These are phyloP conservation scores for Boletus rubroflammeus DNA, from an alignment of 768 basidiomycete genomes.

Conservation along the genomic window DNA sequence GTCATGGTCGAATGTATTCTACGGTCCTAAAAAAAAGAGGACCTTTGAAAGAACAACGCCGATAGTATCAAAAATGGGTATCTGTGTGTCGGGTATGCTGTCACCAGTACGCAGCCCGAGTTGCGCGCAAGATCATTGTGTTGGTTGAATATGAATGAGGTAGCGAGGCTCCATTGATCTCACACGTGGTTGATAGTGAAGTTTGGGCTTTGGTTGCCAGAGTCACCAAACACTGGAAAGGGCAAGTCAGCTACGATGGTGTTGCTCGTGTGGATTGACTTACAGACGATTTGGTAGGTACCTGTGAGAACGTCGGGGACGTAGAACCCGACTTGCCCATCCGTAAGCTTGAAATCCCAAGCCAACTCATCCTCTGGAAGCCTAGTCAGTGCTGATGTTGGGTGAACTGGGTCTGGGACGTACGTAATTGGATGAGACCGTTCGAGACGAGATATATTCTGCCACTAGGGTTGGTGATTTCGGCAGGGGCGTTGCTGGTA, in stretches of 20 bases:
- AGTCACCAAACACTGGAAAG: slow-evolving; percentile 17
- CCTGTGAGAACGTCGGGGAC: slow-evolving; percentile 32
- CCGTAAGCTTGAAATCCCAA: slow-evolving; percentile 26
- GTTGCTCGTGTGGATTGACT: slow-evolving; percentile 3
- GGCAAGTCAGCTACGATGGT: slow-evolving; percentile 1
- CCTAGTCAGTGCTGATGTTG: slow-evolving; percentile 1
- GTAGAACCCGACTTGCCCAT: slow-evolving; percentile 23
- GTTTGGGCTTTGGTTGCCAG: not conserved
- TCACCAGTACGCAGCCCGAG: not conserved
- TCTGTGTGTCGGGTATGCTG: not conserved
- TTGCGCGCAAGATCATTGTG: too few species aligned
- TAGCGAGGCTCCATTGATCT: not conserved
- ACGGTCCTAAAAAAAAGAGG: not conserved
- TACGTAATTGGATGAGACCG: slow-evolving; percentile 20
- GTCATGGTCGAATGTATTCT: not conserved
- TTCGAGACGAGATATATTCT: slow-evolving; percentile 27
- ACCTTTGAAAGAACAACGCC: not conserved
- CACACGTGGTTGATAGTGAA: slow-evolving; percentile 22
- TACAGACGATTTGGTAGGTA: slow-evolving; percentile 34
- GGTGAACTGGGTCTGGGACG: slow-evolving; percentile 9
- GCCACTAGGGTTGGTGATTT: slow-evolving; percentile 34
- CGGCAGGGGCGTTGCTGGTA: slow-evolving; percentile 17
- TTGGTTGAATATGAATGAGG: not conserved
- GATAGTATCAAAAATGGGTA: not conserved
- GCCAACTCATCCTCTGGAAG: slow-evolving; percentile 23